phyloP scores from a whole-genome alignment of 2,329 filamentous ascomycete genomes.

The Orbilia blumenaviensis region DNA sequence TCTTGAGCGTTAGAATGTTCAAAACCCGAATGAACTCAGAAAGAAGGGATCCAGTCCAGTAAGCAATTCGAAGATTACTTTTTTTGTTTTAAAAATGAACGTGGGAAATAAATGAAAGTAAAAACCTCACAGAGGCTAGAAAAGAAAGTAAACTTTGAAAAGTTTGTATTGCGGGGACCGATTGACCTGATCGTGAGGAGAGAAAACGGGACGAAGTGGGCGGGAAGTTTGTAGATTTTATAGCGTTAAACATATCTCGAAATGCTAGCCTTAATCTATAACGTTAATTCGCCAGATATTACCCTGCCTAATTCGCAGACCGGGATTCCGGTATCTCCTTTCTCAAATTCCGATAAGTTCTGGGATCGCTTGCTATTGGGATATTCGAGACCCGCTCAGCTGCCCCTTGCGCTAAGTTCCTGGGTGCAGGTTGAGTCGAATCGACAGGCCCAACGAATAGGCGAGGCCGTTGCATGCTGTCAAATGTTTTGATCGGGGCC shows the following conservation, averaged over 20 bases:
- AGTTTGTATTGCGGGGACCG: conserved; percentile 41
- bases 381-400: conserved; percentile 47
- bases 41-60: conserved; percentile 50
- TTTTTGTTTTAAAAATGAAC: conserved; percentile 11
- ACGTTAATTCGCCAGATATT: conserved; percentile 29
- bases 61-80: conserved; percentile 23
- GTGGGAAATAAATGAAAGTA: conserved; percentile 27
- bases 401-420: conserved; percentile 43
- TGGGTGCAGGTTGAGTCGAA: conserved; percentile 6
- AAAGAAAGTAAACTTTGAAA: conserved; percentile 34
- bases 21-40: conserved; percentile 27
- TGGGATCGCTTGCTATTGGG: conserved; percentile 23
- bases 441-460: background rate
- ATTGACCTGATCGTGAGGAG: conserved; percentile 53
- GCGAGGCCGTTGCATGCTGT: background rate
- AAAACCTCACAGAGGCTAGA: conserved; percentile 49
- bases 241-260: background rate
- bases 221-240: conserved; percentile 33
- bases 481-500: conserved; percentile 5
- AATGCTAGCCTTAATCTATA: background rate
- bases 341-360: conserved; percentile 26
- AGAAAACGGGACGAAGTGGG: conserved; percentile 22
- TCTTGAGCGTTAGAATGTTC: background rate
- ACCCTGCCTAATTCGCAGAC: background rate
- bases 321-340: conserved; percentile 20